These are phyloP conservation scores for Rhizophagus clarus DNA, from an alignment of 192 early-diverging fungal species.

Conservation along the genomic window DNA sequence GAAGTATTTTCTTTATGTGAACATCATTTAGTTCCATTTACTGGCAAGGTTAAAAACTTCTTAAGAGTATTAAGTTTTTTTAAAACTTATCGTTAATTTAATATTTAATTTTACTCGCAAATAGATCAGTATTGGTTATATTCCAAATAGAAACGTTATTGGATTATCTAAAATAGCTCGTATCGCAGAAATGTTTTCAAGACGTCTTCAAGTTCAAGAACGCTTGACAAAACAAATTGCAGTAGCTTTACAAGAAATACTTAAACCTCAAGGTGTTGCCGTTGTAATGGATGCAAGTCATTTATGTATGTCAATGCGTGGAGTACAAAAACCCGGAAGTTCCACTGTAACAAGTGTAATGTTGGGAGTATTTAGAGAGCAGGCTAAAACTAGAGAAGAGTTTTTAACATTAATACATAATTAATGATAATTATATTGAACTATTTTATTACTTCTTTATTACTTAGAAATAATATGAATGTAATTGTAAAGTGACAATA, in stretches of 20 bases:
- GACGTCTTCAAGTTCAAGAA: constrained; percentile 96
- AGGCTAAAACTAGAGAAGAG: constrained; percentile 94
- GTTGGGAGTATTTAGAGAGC: constrained; percentile 90
- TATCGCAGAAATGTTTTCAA: constrained; percentile 97
- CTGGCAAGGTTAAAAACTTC: constrained; percentile 76
- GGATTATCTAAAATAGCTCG: constrained; percentile 97
- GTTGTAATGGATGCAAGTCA: constrained; percentile 97
- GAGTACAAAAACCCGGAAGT: constrained; percentile 96
- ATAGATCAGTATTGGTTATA: constrained; percentile 93
- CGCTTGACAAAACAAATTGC: constrained; percentile 98
- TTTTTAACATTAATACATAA: constrained; percentile 81
- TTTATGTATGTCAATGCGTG: constrained; percentile 98
- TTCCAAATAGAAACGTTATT: constrained; percentile 92
- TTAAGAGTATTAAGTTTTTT: background rate
- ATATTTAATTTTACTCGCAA: background rate
- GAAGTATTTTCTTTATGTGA: constrained; percentile 97
- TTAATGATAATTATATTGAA: constrained; percentile 33
- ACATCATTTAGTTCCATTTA: constrained; percentile 98
- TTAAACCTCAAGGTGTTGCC: constrained; percentile 95
- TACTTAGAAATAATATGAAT: background rate
- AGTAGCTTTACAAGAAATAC: constrained; percentile 82
- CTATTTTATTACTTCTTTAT: background rate
- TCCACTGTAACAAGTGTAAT: constrained; percentile 93
- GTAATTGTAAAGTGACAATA: too few relatives aligned
- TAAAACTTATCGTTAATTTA: background rate